Evolutionary conservation across 108 stramenopile species (phyloP), one percentile per base, ranked within the genome.

Genomic region (Epithemia pelagica): DNA sequence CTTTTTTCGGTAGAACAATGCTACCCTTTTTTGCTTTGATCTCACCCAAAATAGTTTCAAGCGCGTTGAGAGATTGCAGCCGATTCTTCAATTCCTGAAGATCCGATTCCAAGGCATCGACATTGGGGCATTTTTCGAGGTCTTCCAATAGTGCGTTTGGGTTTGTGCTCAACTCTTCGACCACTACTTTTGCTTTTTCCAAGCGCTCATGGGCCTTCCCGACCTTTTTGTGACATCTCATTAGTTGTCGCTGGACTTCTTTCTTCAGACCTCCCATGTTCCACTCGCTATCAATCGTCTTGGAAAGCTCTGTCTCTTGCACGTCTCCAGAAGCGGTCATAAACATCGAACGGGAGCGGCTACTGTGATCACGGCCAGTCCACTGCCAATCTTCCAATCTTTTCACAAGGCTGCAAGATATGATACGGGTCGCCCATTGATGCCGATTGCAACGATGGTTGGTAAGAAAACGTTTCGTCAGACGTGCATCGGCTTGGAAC

Each of bases 171-270:
- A 83, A 59, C 62, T 74, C 68, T 33, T 84, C 77, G 26, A 86
- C 77, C 30, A 72, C 57, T n/a, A 81, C 75, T 33, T 76, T 66
- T 20, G 91, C 86, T 32, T 78, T 79, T 58, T 62, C 54, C 25
- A 86, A 58, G 2, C 85, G 76, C 54, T 73, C 54, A 28, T 74
- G 75, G 1, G 78, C 86, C 55, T 94, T 94, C 15, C 88, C 89
- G 21, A 89, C 82, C 64, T 94, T 94, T 58, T 94, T 94, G 76
- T 82, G 84, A 32, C 82, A 80, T 52, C 92, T 84, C 5, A 82
- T 64, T 22, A 72, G 75, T 3, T 79, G 77, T 26, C 88, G 81
- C 21, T 76, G 32, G 7, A 81, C 82, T 80, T 89, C 85, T 62
- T 94, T 89, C 66, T 78, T 84, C 28, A 93, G 64, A 2, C 71